Conservation (phyloP, 345 rosid genomes). For the Linum trigynum region DNA sequence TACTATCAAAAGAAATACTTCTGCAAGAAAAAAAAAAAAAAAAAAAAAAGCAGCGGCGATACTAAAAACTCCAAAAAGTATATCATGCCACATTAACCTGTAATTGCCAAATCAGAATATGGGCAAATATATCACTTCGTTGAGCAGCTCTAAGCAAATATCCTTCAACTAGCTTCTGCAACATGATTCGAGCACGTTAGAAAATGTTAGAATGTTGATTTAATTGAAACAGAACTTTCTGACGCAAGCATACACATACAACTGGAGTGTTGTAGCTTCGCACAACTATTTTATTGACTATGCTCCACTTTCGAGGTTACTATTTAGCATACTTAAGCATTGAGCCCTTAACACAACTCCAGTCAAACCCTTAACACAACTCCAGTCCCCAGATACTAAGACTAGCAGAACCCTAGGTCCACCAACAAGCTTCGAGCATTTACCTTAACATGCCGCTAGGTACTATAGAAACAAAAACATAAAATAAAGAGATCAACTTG, state of each 20-base stretch:
- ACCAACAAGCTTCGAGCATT: constrained; percentile 8
- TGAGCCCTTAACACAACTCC: neutral
- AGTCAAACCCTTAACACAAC: neutral
- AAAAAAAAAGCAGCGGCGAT: constrained; percentile 11
- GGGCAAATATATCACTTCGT: constrained; percentile 93
- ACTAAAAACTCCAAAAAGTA: constrained; percentile 6
- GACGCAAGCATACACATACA: neutral
- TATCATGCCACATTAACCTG: constrained; percentile 44
- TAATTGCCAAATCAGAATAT: constrained; percentile 94
- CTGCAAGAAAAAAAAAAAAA: neutral
- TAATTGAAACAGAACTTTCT: too few species aligned
- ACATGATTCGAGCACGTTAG: constrained; percentile 5
- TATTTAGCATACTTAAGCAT: neutral
- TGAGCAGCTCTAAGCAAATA: constrained; percentile 96
- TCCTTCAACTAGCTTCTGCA: constrained; percentile 91
- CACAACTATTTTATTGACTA: neutral
- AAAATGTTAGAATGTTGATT: neutral
- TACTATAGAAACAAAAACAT: neutral
- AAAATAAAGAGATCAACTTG: neutral
- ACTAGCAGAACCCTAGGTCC: neutral
- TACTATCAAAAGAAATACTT: constrained; percentile 3
- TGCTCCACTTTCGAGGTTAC: neutral
- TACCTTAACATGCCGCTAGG: neutral
- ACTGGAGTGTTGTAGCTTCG: neutral
- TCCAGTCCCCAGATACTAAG: neutral